Percentiles rank a stretch among this genome's conserved stretches.
These are phyloP conservation scores for Monarda citriodora DNA, from an alignment of 305 asterid genomes.

Conservation along the genomic window DNA sequence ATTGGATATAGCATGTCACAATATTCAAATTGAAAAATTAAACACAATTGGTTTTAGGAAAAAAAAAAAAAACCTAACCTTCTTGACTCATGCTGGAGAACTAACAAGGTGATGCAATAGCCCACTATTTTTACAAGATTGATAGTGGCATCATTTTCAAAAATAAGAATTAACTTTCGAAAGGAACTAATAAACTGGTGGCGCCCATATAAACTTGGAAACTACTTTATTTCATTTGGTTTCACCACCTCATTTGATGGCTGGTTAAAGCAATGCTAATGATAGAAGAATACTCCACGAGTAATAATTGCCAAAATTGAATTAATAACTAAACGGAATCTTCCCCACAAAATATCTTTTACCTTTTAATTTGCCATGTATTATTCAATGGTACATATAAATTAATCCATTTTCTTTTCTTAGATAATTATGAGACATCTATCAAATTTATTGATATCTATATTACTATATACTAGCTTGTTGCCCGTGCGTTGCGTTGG, in stretches of 20 bases:
- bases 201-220: constrained; percentile 8
- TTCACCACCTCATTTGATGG: constrained; percentile 20
- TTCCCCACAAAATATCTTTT: not conserved
- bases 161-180: constrained; percentile 1
- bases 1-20: not conserved
- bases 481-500: too few species aligned
- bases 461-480: too few species aligned
- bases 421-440: too few species aligned
- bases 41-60: not conserved
- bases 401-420: too few species aligned
- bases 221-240: constrained; percentile 8
- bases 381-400: too few species aligned
- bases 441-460: too few species aligned
- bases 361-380: not conserved
- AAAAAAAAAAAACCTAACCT: constrained; percentile 12
- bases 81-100: constrained; percentile 14
- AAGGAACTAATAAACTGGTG: not conserved
- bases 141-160: constrained; percentile 24
- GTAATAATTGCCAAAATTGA: constrained; percentile 4
- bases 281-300: not conserved
- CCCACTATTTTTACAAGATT: constrained; percentile 17
- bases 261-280: constrained; percentile 6
- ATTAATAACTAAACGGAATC: not conserved
- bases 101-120: constrained; percentile 23
- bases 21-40: not conserved